Evolutionary conservation across 2,329 filamentous ascomycete genomes (phyloP), one percentile per base, ranked within the genome.

Genomic region (Fusarium sp.): DNA sequence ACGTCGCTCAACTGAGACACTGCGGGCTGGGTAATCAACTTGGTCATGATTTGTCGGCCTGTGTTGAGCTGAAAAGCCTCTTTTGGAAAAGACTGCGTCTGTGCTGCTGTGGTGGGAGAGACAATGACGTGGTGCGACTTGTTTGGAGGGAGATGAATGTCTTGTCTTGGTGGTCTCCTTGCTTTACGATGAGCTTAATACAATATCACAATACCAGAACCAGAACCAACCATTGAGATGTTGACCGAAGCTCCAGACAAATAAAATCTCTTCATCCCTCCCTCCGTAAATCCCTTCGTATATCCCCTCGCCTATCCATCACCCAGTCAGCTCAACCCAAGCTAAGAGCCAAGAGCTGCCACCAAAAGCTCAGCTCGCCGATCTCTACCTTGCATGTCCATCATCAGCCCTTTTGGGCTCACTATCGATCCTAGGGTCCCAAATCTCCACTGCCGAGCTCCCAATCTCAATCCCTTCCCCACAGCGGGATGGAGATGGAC

Each of bases 51-150:
- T 64, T 51, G 60, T 39, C 36, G 37, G 17, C 9, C 14, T 33
- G 1, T 25, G 13, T 13, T 18, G 29, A 68, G 66, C 66, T 69
- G 66, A 70, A 67, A 67, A 37, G 31, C 66, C 55, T 45, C 40
- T 53, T 69, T 70, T 36, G 66, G 66, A 35, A 58, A 58, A 18
- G 37, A 18, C 20, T 42, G 57, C 37, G 41, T 57, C 25, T 39
- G 51, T 49, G 48, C 39, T 11, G 39, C 5, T 11, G 13, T 31
- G 13, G 11, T 21, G 7, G 31, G 10, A n/a, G 29, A 55, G 21
- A 43, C n/a, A 25, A 53, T 70, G 66, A 69, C 52, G 66, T 70
- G 62, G 31, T 61, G 36, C 14, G 5, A 35, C 31, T 20, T 61
- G 31, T 40, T 40, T 61, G 58, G 58, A 25, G 35, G 39, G 18